Evolutionary conservation across 148 eudicot genomes (phyloP).

Genomic region (Diospyros kaki): DNA sequence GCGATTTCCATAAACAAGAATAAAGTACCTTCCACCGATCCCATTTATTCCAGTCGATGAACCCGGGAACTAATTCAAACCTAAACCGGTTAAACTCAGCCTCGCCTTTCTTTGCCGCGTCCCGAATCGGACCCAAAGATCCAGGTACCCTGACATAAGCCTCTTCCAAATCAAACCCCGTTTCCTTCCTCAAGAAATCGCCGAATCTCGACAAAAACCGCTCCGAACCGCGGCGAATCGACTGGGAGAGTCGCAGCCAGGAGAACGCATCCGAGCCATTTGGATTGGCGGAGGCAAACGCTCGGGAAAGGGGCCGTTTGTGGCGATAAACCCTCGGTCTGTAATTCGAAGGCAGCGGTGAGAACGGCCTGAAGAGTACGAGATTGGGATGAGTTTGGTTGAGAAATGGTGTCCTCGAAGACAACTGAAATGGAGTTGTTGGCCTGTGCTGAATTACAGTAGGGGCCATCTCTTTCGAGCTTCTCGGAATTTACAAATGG

Average conservation of each 20-base stretch:
- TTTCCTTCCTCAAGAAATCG: constrained; percentile 59
- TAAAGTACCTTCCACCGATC: constrained; percentile 66
- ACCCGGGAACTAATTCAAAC: constrained; percentile 46
- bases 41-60: constrained; percentile 63
- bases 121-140: constrained; percentile 26
- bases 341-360: constrained; percentile 11
- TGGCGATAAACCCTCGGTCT: constrained; percentile 21
- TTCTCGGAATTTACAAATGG: too few relatives aligned
- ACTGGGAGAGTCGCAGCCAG: constrained; percentile 39
- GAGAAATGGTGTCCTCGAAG: constrained; percentile 6
- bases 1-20: background rate
- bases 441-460: constrained; percentile 10
- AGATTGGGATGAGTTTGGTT: constrained; percentile 21
- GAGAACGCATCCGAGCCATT: constrained; percentile 41
- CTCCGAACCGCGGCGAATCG: constrained; percentile 42
- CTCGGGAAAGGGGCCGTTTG: constrained; percentile 23
- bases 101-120: constrained; percentile 14
- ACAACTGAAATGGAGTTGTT: background rate
- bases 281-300: constrained; percentile 39
- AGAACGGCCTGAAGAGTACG: constrained; percentile 24
- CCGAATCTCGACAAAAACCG: constrained; percentile 41
- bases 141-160: constrained; percentile 23
- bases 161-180: constrained; percentile 46
- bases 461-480: too few relatives aligned
- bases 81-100: constrained; percentile 37